These are phyloP conservation scores for Plectosphaerella plurivora DNA, from an alignment of 2,329 filamentous ascomycete genomes.

Conservation along the genomic window DNA sequence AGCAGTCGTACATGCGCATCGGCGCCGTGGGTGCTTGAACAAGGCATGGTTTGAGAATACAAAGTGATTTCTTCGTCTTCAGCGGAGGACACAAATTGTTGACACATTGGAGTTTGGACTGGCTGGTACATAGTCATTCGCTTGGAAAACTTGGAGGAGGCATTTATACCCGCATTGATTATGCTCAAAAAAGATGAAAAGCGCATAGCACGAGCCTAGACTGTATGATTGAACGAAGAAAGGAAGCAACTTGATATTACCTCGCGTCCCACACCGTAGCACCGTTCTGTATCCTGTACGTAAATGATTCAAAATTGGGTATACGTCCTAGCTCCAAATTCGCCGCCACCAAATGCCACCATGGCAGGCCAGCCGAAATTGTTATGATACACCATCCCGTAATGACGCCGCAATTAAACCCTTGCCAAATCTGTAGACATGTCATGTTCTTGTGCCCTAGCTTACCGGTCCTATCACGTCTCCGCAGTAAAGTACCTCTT, in stretches of 20 bases:
- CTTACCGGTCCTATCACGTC: constrained; percentile 17
- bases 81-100: too few relatives aligned
- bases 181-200: too few relatives aligned
- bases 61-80: too few relatives aligned
- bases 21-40: constrained; percentile 18
- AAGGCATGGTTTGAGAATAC: neutral
- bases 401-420: too few relatives aligned
- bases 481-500: constrained; percentile 72
- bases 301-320: neutral
- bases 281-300: neutral
- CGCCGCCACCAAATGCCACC: neutral
- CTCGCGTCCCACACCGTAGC: too few relatives aligned
- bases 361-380: too few relatives aligned
- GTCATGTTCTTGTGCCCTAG: neutral
- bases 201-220: too few relatives aligned
- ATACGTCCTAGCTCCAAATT: neutral
- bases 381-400: too few relatives aligned
- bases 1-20: constrained; percentile 27
- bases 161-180: too few relatives aligned
- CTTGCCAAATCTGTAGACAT: neutral
- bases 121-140: neutral
- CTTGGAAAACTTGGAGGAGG: neutral
- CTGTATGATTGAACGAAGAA: too few relatives aligned
- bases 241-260: too few relatives aligned
- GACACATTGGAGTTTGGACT: neutral